phyloP scores from a whole-genome alignment of 768 basidiomycete genomes.

The Mycena alexandri region DNA sequence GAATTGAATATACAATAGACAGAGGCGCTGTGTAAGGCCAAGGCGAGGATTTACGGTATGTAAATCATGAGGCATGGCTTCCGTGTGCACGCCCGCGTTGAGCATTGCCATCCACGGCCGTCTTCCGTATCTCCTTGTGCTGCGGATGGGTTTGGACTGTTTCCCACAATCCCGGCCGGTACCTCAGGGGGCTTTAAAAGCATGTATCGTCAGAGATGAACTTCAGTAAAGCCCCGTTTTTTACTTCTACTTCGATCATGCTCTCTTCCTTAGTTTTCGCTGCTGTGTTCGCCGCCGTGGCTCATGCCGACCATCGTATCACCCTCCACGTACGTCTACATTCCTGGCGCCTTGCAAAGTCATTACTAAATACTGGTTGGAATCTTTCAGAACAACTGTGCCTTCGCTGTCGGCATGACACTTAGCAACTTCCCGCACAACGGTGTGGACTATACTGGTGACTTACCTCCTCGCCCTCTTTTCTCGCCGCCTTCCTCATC shows the following conservation, averaged over 20 bases:
- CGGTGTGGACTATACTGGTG: conserved; percentile 24
- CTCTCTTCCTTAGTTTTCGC: conserved; percentile 6
- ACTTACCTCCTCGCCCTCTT: neutral
- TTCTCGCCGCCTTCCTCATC: neutral
- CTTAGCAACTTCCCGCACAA: conserved; percentile 28
- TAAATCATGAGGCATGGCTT: no score
- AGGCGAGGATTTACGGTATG: no score
- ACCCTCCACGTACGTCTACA: conserved; percentile 12
- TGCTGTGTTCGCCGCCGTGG: conserved; percentile 7
- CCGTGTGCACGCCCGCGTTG: no score
- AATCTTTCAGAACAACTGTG: conserved; percentile 25
- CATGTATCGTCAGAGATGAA: conserved; percentile 6
- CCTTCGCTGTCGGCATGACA: conserved; percentile 21
- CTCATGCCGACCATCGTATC: conserved; percentile 13
- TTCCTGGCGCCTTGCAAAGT: neutral
- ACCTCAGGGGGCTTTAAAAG: neutral
- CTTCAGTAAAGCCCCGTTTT: conserved; percentile 1
- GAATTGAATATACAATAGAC: conserved; percentile 7
- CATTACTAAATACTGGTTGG: neutral
- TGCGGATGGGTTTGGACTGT: conserved; percentile 1
- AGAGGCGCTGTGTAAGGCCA: neutral
- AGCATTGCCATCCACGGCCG: no score
- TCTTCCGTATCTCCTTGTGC: no score
- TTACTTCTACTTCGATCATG: conserved; percentile 7
- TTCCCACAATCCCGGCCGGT: neutral